Evolutionary conservation across 164 flowering plant species (phyloP).

Genomic region (Berberis thunbergii): DNA sequence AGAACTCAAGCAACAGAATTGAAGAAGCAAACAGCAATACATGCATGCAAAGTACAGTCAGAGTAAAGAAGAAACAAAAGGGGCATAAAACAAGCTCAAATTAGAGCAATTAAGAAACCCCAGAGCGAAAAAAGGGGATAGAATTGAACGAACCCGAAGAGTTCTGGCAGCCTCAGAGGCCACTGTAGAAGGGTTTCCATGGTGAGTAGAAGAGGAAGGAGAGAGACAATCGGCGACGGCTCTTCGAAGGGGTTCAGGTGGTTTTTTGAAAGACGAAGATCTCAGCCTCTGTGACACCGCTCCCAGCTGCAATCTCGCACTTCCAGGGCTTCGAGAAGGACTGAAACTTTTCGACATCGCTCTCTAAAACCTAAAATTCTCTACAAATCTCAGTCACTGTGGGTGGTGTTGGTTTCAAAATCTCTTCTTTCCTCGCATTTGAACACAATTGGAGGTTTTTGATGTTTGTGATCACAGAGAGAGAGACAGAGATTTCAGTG

Average conservation of each 20-base stretch:
- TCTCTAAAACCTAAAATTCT: not conserved
- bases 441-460: slow-evolving; percentile 3
- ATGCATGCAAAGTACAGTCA: too few species aligned
- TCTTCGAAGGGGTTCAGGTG: slow-evolving; percentile 91
- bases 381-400: too few species aligned
- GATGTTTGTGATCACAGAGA: not conserved
- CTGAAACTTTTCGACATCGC: slow-evolving; percentile 37
- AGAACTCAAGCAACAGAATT: not conserved
- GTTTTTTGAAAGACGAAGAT: slow-evolving; percentile 72
- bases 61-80: not conserved
- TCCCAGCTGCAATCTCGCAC: slow-evolving; percentile 36
- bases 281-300: slow-evolving; percentile 49
- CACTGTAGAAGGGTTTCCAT: slow-evolving; percentile 34
- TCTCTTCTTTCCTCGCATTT: slow-evolving; percentile 1
- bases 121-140: slow-evolving; percentile 1
- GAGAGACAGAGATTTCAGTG: slow-evolving; percentile 4
- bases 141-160: slow-evolving; percentile 57
- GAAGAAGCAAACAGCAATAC: too few species aligned
- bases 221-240: slow-evolving; percentile 93
- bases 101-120: slow-evolving; percentile 1
- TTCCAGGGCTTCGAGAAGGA: slow-evolving; percentile 24
- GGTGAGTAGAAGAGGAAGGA: slow-evolving; percentile 39
- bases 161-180: slow-evolving; percentile 77
- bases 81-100: not conserved
- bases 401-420: not conserved